Percentiles rank a stretch among this genome's conserved stretches.
phyloP scores from a whole-genome alignment of 805 yeast species.

The Candida ulmi region DNA sequence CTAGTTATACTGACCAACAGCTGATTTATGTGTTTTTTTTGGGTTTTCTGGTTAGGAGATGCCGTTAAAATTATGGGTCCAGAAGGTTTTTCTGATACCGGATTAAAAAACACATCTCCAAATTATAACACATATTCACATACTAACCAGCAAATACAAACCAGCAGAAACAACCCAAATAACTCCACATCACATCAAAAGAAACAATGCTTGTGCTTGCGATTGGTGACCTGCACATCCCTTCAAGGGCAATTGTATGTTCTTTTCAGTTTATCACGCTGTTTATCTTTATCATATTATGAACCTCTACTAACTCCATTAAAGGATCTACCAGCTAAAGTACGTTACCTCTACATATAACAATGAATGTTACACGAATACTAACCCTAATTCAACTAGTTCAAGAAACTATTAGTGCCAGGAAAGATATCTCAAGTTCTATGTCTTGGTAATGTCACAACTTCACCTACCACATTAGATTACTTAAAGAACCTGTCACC shows the following conservation, averaged over 20 bases:
- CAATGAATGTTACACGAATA: background rate
- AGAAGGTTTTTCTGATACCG: too few species aligned
- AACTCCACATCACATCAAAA: background rate
- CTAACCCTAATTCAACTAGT: slow-evolving; percentile 29
- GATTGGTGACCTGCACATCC: slow-evolving; percentile 86
- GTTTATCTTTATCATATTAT: slow-evolving; percentile 1
- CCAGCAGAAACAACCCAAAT: background rate
- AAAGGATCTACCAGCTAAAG: slow-evolving; percentile 42
- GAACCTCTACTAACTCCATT: slow-evolving; percentile 5
- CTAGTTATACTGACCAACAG: background rate
- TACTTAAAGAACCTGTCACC: slow-evolving; percentile 67
- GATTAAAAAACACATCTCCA: too few species aligned
- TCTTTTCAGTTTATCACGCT: too few species aligned
- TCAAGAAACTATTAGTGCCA: slow-evolving; percentile 72
- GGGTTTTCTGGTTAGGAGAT: too few species aligned
- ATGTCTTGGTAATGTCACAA: slow-evolving; percentile 79
- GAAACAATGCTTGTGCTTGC: slow-evolving; percentile 62
- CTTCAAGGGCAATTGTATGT: slow-evolving; percentile 71
- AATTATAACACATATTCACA: background rate
- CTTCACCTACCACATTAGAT: slow-evolving; percentile 54
- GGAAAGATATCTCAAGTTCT: slow-evolving; percentile 83
- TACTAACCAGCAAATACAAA: too few species aligned
- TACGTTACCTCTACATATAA: slow-evolving; percentile 8
- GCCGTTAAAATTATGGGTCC: too few species aligned
- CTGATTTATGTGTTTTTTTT: too few species aligned